Base-by-base conservation (phyloP, 2,329 filamentous ascomycete species). In the Plenodomus lindquistii region DNA sequence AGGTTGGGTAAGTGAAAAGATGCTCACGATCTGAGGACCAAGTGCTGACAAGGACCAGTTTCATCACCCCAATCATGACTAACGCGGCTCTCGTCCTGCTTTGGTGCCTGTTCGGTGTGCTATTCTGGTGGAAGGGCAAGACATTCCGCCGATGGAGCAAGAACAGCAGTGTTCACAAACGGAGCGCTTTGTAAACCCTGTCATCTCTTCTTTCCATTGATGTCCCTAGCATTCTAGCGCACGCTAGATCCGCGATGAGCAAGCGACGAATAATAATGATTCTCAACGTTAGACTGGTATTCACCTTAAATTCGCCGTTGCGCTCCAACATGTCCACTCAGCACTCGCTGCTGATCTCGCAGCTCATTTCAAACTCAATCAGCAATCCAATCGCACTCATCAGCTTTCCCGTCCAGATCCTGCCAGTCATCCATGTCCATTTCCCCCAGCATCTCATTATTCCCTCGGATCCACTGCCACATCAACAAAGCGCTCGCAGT, bases 71-170 rank as follows among this genome's bases (percentile, higher is more conserved):
- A 0, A 83, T 85, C 58, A 84, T 85, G 82, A 77, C 80, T 18
- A 85, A 85, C 54, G 81, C 81, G 65, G 70, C 69, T 4, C 62
- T 86, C 48, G 74, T 78, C 9, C 71, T 77, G 5, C 51, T 85
- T 15, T 85, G 77, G 73, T 83, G 79, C 60, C 63, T 75, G 5
- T 81, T 77, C 58, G 81, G 77, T 0, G 72, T 84, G 37, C 59
- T 81, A 11, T 83, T 85, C 62, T 85, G 80, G 66, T 80, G 74
- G 62, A 79, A 75, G 48, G 83, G 82, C 2, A 85, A 85, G 77
- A 80, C 69, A 1, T 80, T 84, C 57, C 72, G 83, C 47, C 75
- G 79, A 52, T 82, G 79, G 81, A 79, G 73, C 9, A 79, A 72
- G 60, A 77, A 83, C 54, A 79, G 77, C 48, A 77, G 70, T n/a